Evolutionary conservation across 106 monocot genomes (phyloP).

Genomic region (Narthecium ossifragum): DNA sequence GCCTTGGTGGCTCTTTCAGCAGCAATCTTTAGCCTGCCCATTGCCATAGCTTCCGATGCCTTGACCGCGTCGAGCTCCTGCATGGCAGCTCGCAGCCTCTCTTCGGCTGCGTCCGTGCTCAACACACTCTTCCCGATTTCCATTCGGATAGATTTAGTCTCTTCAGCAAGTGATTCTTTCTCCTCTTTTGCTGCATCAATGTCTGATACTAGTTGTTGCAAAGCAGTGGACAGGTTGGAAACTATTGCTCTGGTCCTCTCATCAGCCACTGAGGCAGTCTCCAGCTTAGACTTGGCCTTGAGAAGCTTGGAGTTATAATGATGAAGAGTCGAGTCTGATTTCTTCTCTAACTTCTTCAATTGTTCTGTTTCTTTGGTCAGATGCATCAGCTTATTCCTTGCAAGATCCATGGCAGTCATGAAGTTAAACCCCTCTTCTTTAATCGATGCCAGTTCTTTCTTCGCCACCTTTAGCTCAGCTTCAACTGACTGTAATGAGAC

Average conservation of each 20-base stretch:
- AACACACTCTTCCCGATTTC: constrained; percentile 22
- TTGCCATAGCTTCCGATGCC: constrained; percentile 43
- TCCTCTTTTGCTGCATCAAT: constrained; percentile 33
- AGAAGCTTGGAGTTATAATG: constrained; percentile 60
- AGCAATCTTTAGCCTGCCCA: constrained; percentile 36
- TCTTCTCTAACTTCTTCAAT: constrained; percentile 41
- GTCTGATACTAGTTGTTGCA: constrained; percentile 41
- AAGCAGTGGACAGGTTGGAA: constrained; percentile 33
- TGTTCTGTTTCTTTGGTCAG: constrained; percentile 23
- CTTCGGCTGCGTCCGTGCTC: constrained; percentile 21
- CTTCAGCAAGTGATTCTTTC: constrained; percentile 16
- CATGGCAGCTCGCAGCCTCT: constrained; percentile 27
- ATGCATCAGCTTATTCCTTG: constrained; percentile 34
- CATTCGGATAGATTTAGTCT: constrained; percentile 15
- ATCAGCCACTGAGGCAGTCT: constrained; percentile 28
- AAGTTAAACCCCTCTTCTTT: constrained; percentile 62
- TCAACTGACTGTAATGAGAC: constrained; percentile 5
- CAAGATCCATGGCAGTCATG: constrained; percentile 70
- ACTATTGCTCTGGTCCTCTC: constrained; percentile 42
- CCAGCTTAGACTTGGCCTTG: constrained; percentile 53
- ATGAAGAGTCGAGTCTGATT: constrained; percentile 40
- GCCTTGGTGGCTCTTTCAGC: constrained; percentile 27
- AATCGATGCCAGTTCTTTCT: constrained; percentile 39
- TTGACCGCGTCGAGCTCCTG: constrained; percentile 44
- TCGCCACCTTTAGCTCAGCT: constrained; percentile 39